phyloP scores from a whole-genome alignment of 2,329 filamentous ascomycete species.

The Capronia coronata region DNA sequence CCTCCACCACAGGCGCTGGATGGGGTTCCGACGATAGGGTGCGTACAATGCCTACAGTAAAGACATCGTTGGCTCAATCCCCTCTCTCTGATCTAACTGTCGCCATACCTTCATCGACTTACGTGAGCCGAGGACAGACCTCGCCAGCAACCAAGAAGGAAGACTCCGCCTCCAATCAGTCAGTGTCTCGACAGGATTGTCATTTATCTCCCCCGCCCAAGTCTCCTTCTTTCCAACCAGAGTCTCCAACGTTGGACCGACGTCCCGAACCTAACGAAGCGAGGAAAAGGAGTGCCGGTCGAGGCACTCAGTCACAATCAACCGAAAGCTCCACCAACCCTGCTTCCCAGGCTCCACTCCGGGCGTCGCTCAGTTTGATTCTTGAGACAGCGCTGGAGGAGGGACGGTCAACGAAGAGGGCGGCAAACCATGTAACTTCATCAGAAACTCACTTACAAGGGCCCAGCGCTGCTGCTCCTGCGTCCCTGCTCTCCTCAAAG shows the following conservation, averaged over 20 bases:
- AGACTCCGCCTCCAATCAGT: neutral
- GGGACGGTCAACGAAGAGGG: constrained; percentile 2
- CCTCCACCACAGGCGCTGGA: constrained; percentile 4
- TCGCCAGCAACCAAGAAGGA: neutral
- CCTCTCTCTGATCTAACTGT: neutral
- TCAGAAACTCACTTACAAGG: neutral
- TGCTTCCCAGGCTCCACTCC: neutral
- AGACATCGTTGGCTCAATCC: neutral
- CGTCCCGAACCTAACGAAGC: constrained; percentile 20
- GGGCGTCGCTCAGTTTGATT: neutral
- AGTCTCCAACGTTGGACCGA: constrained; percentile 18
- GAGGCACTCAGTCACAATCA: constrained; percentile 19
- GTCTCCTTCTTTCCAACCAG: constrained; percentile 26
- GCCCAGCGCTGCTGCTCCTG: neutral
- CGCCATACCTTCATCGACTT: neutral
- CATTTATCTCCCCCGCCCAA: neutral
- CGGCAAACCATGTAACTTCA: neutral
- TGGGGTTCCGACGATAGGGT: neutral
- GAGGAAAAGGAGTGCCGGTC: constrained; percentile 18
- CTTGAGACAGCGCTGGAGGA: constrained; percentile 3
- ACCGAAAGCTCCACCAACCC: constrained; percentile 11
- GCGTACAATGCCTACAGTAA: neutral
- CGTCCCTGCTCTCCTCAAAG: constrained; percentile 2
- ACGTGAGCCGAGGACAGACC: neutral
- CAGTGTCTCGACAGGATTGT: neutral